Evolutionary conservation across 306 rosid species (phyloP), one percentile per base, ranked within the genome.

Genomic region (Begonia loranthoides): DNA sequence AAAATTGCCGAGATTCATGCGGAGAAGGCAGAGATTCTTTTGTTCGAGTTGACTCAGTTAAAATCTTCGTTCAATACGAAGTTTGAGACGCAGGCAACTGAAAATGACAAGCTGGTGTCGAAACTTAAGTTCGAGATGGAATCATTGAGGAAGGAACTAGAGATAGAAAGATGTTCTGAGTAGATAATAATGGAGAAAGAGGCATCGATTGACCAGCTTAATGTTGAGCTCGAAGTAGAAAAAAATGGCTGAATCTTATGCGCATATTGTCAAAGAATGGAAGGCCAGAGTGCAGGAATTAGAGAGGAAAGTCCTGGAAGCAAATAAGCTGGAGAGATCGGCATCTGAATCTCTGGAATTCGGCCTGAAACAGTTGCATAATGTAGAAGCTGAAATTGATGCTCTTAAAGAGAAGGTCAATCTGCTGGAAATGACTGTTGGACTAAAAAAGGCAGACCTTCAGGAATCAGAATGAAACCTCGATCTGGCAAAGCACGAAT

Each of bases 271-370:
- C n/a, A n/a, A n/a, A n/a, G n/a, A n/a, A n/a, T n/a, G n/a, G n/a
- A n/a, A n/a, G n/a, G n/a, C n/a, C n/a, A n/a, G n/a, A n/a, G n/a
- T n/a, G n/a, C n/a, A n/a, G n/a, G n/a, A n/a, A n/a, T n/a, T n/a
- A n/a, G n/a, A n/a, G n/a, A n/a, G n/a, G n/a, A 66, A 33, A 52
- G 68, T 89, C 56, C 79, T 79, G 67, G 83, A 79, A 56, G 87
- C 94, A 53, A 71, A 68, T 52, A 72, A 78, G 65, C 61, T 76
- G 74, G 87, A 89, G 81, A 80, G 82, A 72, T 82, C 97, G 24
- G 87, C 87, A 43, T 85, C 95, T 11, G 77, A 70, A 59, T 89
- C 97, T 52, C 55, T 89, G 60, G 79, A 89, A 52, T 77, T 83
- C 0, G 76, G 69, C 66, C 71, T 66, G 73, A 79, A 79, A 64